Percentiles rank a stretch among this genome's conserved stretches.
Evolutionary conservation across 169 alveolate species (phyloP).

Genomic region (Theileria sp.): DNA sequence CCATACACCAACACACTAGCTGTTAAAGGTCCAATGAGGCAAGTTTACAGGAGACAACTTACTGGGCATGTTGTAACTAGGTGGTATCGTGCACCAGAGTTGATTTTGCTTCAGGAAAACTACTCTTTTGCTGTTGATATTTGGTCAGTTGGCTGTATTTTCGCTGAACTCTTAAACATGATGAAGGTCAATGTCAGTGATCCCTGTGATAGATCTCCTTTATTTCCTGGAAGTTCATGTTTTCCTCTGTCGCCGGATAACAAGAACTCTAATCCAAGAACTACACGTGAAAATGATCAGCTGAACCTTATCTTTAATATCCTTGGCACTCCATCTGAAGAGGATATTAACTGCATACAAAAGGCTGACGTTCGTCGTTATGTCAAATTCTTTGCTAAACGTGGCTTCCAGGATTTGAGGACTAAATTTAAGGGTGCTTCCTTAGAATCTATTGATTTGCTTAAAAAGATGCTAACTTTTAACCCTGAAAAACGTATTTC

Average conservation of each 20-base stretch:
- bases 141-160: constrained; percentile 97
- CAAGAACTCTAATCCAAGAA: constrained; percentile 79
- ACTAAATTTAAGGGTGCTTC: constrained; percentile 84
- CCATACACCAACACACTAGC: background rate
- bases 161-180: constrained; percentile 93
- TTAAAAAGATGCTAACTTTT: constrained; percentile 89
- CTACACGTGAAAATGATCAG: constrained; percentile 89
- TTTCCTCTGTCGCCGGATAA: constrained; percentile 94
- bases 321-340: constrained; percentile 96
- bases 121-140: constrained; percentile 97
- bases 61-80: constrained; percentile 98
- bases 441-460: constrained; percentile 85
- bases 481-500: constrained; percentile 90
- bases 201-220: constrained; percentile 92
- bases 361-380: constrained; percentile 85
- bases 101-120: constrained; percentile 92
- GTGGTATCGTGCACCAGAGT: constrained; percentile 99
- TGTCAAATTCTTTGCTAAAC: constrained; percentile 76
- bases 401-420: constrained; percentile 77
- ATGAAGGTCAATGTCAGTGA: constrained; percentile 90
- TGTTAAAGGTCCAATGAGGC: background rate
- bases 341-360: constrained; percentile 84
- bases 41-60: constrained; percentile 78
- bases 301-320: constrained; percentile 93
- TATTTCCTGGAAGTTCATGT: constrained; percentile 96